phyloP scores from a whole-genome alignment of 495 filamentous ascomycete genomes.

The Neurospora sp. region DNA sequence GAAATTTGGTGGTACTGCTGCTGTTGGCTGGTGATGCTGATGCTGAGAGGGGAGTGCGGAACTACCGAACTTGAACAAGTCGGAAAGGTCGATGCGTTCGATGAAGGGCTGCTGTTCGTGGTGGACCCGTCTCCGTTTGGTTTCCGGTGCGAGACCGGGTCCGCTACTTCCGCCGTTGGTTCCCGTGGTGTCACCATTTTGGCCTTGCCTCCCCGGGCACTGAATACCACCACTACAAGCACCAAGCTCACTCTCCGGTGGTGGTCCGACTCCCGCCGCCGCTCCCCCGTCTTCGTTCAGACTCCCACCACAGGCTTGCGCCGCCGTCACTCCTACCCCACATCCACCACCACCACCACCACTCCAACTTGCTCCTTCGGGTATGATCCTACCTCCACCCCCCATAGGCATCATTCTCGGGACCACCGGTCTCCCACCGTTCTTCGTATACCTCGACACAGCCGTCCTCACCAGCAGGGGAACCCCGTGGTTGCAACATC shows the following conservation, averaged over 20 bases:
- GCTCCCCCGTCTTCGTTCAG: neutral
- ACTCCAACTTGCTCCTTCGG: neutral
- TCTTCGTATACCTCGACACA: constrained; percentile 17
- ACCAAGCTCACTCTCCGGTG: neutral
- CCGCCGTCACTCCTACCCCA: neutral
- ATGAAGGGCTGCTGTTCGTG: neutral
- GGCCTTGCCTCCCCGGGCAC: neutral
- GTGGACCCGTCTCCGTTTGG: neutral
- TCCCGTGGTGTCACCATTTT: neutral
- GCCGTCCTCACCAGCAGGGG: constrained; percentile 28
- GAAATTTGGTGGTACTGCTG: neutral
- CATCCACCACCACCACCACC: neutral
- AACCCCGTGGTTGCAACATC: constrained; percentile 19
- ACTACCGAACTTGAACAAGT: neutral
- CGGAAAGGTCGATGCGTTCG: neutral
- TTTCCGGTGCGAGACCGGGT: neutral
- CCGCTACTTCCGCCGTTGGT: neutral
- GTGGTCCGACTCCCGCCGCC: neutral
- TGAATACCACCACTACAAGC: neutral
- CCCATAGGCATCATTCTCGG: neutral
- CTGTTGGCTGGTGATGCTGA: neutral
- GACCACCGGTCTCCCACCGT: neutral
- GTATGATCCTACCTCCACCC: neutral
- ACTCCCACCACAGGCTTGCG: neutral
- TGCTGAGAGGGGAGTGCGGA: neutral